These are phyloP conservation scores for Eutrema heterophyllum DNA, from an alignment of 345 rosid genomes.

Conservation along the genomic window DNA sequence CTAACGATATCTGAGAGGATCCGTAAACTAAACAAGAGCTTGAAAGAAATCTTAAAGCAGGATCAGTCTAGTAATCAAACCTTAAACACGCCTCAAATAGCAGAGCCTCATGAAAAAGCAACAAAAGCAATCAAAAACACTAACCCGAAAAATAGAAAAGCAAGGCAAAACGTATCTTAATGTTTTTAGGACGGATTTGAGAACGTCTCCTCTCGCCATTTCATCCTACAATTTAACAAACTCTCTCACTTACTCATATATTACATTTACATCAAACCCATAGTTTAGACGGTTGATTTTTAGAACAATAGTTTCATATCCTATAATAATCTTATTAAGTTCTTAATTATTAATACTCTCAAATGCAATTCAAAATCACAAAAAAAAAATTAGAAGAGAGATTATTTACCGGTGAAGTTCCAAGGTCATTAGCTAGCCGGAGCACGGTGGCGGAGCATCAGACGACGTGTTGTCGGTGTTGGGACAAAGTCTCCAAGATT, in stretches of 20 bases:
- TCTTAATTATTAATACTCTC: background rate
- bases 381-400: background rate
- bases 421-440: slow-evolving; percentile 35
- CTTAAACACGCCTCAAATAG: background rate
- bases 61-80: background rate
- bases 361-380: background rate
- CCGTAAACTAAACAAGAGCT: background rate
- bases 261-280: too few species aligned
- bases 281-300: too few species aligned
- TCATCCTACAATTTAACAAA: slow-evolving; percentile 17
- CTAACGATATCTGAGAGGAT: background rate
- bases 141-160: too few species aligned
- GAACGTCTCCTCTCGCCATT: slow-evolving; percentile 27
- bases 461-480: background rate
- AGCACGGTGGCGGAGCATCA: slow-evolving; percentile 21
- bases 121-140: background rate
- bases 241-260: too few species aligned
- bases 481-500: background rate
- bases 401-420: slow-evolving; percentile 34
- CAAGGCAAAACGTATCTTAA: too few species aligned
- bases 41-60: background rate
- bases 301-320: too few species aligned
- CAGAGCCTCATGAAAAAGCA: background rate
- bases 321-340: background rate
- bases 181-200: slow-evolving; percentile 34